These are phyloP conservation scores for Sutorius eximius DNA, from an alignment of 1,284 basidiomycete species.

Conservation along the genomic window DNA sequence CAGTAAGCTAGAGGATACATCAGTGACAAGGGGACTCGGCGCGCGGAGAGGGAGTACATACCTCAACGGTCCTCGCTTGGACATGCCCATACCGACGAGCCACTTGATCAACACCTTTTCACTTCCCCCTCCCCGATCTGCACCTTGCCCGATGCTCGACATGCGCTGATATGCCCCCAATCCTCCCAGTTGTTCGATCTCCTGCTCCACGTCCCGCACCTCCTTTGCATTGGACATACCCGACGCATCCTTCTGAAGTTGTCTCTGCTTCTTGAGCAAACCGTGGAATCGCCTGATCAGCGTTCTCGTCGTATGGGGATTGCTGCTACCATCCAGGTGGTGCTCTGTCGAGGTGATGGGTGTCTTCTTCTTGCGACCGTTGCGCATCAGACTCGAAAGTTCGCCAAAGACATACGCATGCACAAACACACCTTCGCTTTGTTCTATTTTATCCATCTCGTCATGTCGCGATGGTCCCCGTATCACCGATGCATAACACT, in stretches of 20 bases:
- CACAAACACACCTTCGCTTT: neutral
- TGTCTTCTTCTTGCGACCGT: slow-evolving; percentile 44
- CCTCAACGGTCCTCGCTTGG: slow-evolving; percentile 42
- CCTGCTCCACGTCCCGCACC: slow-evolving; percentile 52
- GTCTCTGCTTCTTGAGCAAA: slow-evolving; percentile 58
- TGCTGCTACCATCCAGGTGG: slow-evolving; percentile 34
- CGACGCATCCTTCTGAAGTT: slow-evolving; percentile 39
- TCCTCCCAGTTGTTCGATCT: slow-evolving; percentile 72
- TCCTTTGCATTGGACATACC: slow-evolving; percentile 29
- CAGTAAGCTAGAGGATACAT: slow-evolving; percentile 55
- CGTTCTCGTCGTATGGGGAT: slow-evolving; percentile 56
- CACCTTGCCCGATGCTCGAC: slow-evolving; percentile 76
- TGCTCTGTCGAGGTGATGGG: slow-evolving; percentile 36
- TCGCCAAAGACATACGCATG: neutral
- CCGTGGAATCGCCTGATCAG: slow-evolving; percentile 71
- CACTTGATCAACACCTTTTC: slow-evolving; percentile 76
- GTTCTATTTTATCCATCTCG: neutral
- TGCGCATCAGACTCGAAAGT: slow-evolving; percentile 38
- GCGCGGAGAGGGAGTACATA: slow-evolving; percentile 24
- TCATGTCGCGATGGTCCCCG: too few relatives aligned
- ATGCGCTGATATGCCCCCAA: slow-evolving; percentile 78
- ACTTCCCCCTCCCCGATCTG: slow-evolving; percentile 81
- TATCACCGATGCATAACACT: too few relatives aligned
- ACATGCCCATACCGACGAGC: slow-evolving; percentile 58
- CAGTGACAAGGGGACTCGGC: neutral